Conservation (phyloP, 352 stramenopile species). For the Phytopythium montanum region DNA sequence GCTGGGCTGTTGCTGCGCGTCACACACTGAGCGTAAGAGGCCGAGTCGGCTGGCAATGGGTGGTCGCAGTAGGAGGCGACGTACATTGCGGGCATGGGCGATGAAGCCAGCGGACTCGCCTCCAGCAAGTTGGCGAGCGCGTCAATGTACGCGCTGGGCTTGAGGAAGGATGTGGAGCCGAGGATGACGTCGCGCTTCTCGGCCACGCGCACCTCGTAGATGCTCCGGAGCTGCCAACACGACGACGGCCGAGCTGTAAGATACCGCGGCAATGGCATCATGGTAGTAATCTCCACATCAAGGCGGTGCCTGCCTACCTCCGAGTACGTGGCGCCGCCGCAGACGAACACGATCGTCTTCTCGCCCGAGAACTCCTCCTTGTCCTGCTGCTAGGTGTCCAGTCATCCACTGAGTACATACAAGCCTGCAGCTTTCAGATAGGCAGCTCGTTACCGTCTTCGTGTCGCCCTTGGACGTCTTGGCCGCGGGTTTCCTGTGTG, state of each 20-base stretch:
- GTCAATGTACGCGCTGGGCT: conserved; percentile 55
- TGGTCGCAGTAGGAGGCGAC: background rate
- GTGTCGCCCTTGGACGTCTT: conserved; percentile 29
- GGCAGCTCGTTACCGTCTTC: conserved; percentile 6
- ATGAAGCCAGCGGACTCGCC: conserved; percentile 17
- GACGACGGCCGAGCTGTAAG: too few species aligned
- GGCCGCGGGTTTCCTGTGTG: conserved; percentile 29
- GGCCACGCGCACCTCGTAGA: conserved; percentile 64
- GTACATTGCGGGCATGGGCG: conserved; percentile 8
- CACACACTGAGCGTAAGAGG: background rate
- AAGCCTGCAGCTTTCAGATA: background rate
- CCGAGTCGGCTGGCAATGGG: background rate
- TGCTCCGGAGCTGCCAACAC: conserved; percentile 56
- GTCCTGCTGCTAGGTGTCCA: conserved; percentile 26
- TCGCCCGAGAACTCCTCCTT: conserved; percentile 65
- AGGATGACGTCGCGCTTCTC: conserved; percentile 76
- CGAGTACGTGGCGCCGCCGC: conserved; percentile 92
- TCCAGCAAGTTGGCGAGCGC: conserved; percentile 64
- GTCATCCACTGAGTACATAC: background rate
- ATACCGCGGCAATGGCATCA: too few species aligned
- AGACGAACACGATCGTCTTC: conserved; percentile 95
- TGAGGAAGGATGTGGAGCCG: conserved; percentile 67
- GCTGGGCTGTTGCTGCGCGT: conserved; percentile 28
- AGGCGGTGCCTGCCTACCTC: too few species aligned
- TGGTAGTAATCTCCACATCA: too few species aligned